Base-by-base conservation (phyloP, 2,329 filamentous ascomycete species). In the Aureobasidium sp. region DNA sequence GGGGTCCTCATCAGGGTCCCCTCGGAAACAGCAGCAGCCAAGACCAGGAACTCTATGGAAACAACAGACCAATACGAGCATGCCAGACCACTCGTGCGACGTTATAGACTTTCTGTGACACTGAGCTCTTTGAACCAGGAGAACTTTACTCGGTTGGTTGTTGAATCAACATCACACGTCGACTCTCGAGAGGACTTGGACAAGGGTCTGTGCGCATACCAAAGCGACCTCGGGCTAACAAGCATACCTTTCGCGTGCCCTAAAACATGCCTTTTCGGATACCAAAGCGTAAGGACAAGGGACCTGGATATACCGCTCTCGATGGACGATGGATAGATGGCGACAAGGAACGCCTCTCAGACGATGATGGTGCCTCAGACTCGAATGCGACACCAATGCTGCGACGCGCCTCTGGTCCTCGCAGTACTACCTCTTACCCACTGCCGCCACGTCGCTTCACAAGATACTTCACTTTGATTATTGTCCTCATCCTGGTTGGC, bases 401-500 rank as follows among this genome's bases (percentile, higher is more conserved):
- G 29, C 69, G 70, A 61, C 60, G 65, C 8, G 62, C 65, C 51
- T 68, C 67, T 61, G 66, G 62, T n/a, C 64, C 65, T 65, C 54
- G 70, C 70, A 70, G 31, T 38, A 31, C 74, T 18, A 72, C 71
- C 67, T 75, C 76, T 45, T 78, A 77, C 67, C 73, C 76, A 53
- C 66, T 77, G 1, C 76, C 76, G 4, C 72, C 76, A 31, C 9
- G 89, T 90, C 73, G 91, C 86, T 88, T 96, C 66, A 89, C 93
- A 65, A 87, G 94, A 71, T 97, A 92, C 76, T 88, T 97, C 64
- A 94, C 93, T 69, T 82, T 95, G 56, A 87, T 85, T 4, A 82
- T 97, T 63, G 87, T 93, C 54, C 84, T 87, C 3, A 87, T 88
- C 1, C 86, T 97, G 18, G 70, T 96, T 6, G 75, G 97, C 48